A percentile compares a stretch with the other conserved stretches of the same genome.
Evolutionary conservation across 768 basidiomycete species (phyloP).

Genomic region (Trametes meyenii): DNA sequence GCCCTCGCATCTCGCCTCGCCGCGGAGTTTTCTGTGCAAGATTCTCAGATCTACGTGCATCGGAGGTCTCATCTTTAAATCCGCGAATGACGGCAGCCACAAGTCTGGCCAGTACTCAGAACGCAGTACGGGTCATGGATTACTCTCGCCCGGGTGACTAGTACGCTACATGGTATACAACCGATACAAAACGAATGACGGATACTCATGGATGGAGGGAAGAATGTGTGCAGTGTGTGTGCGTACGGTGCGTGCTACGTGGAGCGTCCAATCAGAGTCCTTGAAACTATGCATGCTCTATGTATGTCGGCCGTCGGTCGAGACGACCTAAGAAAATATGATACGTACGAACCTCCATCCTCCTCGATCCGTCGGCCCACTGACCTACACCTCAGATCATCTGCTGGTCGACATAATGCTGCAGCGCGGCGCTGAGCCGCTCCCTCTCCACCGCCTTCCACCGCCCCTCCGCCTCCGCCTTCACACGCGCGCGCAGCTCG

Average conservation of each 20-base stretch:
- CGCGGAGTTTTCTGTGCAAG: neutral
- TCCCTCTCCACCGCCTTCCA: constrained; percentile 48
- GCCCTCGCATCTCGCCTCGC: neutral
- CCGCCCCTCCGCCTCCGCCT: constrained; percentile 53
- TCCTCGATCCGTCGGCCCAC: neutral
- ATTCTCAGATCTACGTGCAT: neutral
- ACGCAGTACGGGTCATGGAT: neutral
- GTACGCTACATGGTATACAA: constrained; percentile 26
- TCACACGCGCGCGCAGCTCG: constrained; percentile 58
- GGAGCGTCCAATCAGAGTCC: constrained; percentile 1
- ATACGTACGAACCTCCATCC: neutral
- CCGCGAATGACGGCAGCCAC: neutral
- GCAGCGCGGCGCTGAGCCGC: constrained; percentile 35
- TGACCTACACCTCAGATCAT: constrained; percentile 22
- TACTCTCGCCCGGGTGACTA: constrained; percentile 10
- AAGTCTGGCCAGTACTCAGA: neutral
- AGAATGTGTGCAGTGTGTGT: constrained; percentile 1
- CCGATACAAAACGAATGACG: constrained; percentile 16
- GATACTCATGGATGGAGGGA: neutral
- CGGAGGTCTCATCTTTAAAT: neutral
- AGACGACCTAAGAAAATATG: neutral
- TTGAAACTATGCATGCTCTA: neutral
- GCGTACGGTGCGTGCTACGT: too few relatives aligned
- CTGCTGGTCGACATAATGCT: constrained; percentile 39
- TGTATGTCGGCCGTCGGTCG: constrained; percentile 1